These are phyloP conservation scores for Rhodofomes roseus DNA, from an alignment of 1,284 basidiomycete genomes.

Conservation along the genomic window DNA sequence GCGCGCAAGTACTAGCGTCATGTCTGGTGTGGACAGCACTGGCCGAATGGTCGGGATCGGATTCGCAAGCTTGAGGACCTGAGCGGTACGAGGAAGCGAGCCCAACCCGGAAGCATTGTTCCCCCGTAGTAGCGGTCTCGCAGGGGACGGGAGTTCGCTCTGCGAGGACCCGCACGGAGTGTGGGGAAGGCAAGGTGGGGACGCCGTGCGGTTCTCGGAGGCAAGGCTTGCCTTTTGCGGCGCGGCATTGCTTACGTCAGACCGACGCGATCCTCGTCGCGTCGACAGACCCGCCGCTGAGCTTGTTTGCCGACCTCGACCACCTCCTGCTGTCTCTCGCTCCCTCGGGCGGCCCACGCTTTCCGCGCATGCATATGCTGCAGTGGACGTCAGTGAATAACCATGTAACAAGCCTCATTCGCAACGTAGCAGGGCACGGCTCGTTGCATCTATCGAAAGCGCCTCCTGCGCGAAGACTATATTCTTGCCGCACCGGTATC, in stretches of 20 bases:
- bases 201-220: not conserved
- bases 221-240: not conserved
- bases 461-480: slow-evolving; percentile 15
- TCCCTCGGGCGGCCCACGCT: not conserved
- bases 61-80: not conserved
- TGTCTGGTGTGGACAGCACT: not conserved
- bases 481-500: slow-evolving; percentile 8
- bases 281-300: slow-evolving; percentile 7
- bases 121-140: not conserved
- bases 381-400: slow-evolving; percentile 30
- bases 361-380: slow-evolving; percentile 48
- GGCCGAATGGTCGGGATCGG: not conserved
- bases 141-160: not conserved
- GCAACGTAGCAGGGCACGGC: slow-evolving; percentile 8
- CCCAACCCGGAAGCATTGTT: not conserved
- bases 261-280: slow-evolving; percentile 6
- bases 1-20: not conserved
- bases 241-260: slow-evolving; percentile 4
- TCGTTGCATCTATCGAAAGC: slow-evolving; percentile 5
- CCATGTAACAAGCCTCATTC: slow-evolving; percentile 40
- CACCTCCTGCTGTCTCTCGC: slow-evolving; percentile 6
- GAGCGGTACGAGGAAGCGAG: not conserved
- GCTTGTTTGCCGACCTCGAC: not conserved
- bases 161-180: not conserved
- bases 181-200: not conserved